Evolutionary conservation across 169 alveolate genomes (phyloP), one percentile per base, ranked within the genome.

Genomic region (Eimeria mitis): DNA sequence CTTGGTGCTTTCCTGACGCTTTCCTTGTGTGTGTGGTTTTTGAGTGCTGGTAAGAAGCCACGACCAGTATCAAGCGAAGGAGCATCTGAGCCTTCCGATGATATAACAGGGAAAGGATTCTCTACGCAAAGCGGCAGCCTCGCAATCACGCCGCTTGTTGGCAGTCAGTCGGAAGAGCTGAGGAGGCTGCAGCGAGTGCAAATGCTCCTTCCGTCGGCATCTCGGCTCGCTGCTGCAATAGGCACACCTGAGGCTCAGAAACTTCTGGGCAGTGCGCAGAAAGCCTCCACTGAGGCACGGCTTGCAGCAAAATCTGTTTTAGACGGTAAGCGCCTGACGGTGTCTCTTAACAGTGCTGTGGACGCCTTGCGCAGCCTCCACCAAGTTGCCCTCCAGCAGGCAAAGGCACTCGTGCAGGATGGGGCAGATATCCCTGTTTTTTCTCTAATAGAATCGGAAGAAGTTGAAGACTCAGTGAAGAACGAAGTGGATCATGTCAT

Each of bases 161-260:
- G 52, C 65, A 68, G 14, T 49, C 42, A 7, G 65, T 25, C 65
- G 65, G 42, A 78, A 25, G 88, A 44, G 28, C 68, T 25, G 42
- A 78, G 65, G 68, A 44, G 65, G 47, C 68, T 78, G 63, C 42
- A 78, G 65, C 44, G 25, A 28, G 68, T 78, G 65, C 63, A 68
- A 42, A 68, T 21, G 37, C 88, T 78, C 44, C 88, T 78, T 2
- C 88, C 88, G 25, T 6, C 63, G 28, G 88, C 88, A 78, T 44
- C 63, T 28, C 88, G 88, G 37, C 88, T 78, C 68, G 88, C 88
- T 49, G 59, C 63, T n/a, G 88, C 88, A 47, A 7, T 78, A 42
- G 88, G 63, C 44, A 47, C 88, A 49, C 23, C 4, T 44, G 88
- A 78, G 44, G 59, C 88, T 78, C 68, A 78, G 88, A 49, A 25